These are phyloP conservation scores for Globisporangium splendens DNA, from an alignment of 352 stramenopile species.

Conservation along the genomic window DNA sequence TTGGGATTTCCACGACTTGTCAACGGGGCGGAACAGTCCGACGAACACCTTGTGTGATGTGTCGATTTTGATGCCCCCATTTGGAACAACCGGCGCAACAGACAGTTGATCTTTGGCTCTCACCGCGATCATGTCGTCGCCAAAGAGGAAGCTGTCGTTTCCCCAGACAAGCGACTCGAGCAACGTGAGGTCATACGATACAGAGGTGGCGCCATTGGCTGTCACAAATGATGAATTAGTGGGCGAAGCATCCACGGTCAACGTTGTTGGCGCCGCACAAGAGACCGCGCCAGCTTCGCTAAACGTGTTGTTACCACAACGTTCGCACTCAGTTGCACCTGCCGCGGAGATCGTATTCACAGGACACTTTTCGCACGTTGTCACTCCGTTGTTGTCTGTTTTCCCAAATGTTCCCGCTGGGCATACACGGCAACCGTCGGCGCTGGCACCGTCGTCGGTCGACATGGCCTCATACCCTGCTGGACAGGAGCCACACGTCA, in stretches of 20 bases:
- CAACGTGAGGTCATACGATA: constrained; percentile 75
- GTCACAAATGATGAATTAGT: not conserved
- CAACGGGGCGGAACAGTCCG: constrained; percentile 63
- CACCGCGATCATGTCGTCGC: constrained; percentile 25
- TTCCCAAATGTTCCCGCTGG: constrained; percentile 49
- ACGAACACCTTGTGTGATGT: constrained; percentile 41
- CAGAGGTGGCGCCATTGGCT: not conserved
- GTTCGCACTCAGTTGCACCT: constrained; percentile 42
- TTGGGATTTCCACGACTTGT: constrained; percentile 41
- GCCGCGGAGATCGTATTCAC: constrained; percentile 55
- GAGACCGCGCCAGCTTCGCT: constrained; percentile 32
- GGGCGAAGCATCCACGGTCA: constrained; percentile 35
- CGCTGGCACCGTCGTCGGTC: constrained; percentile 10
- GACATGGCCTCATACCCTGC: constrained; percentile 41
- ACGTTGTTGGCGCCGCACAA: constrained; percentile 43
- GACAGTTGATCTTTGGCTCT: constrained; percentile 20
- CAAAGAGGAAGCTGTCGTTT: constrained; percentile 54
- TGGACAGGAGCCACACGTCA: constrained; percentile 53
- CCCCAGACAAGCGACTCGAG: constrained; percentile 66
- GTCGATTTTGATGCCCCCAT: constrained; percentile 45
- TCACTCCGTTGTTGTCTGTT: constrained; percentile 23
- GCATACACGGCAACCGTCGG: constrained; percentile 50
- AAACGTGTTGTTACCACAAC: constrained; percentile 66
- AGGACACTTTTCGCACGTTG: constrained; percentile 48
- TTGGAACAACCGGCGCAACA: constrained; percentile 34